These are phyloP conservation scores for Porogramme epimiltina DNA, from an alignment of 1,284 basidiomycete species.

Conservation along the genomic window DNA sequence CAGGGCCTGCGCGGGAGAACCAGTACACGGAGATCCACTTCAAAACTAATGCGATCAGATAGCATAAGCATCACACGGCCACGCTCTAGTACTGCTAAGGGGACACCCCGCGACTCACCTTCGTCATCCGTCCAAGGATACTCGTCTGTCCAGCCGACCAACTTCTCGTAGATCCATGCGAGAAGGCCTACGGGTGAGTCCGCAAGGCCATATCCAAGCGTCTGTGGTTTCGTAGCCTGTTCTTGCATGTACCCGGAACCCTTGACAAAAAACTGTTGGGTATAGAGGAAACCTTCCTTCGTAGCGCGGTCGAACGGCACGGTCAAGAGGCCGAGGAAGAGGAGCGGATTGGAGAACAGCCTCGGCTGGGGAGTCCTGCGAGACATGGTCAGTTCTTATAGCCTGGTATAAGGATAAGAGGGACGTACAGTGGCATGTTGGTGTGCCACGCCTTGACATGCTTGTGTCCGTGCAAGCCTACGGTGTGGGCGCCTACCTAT, in stretches of 20 bases:
- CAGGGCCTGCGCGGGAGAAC: conserved; percentile 56
- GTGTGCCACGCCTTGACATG: conserved; percentile 26
- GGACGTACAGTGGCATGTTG: conserved; percentile 11
- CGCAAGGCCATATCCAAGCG: conserved; percentile 52
- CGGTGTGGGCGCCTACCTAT: conserved; percentile 41
- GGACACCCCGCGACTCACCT: conserved; percentile 27
- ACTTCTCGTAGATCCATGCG: conserved; percentile 63
- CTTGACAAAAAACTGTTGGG: neutral
- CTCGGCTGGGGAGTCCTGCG: conserved; percentile 4
- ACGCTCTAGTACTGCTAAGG: too few relatives aligned
- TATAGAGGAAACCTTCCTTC: neutral
- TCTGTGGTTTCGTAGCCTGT: conserved; percentile 52
- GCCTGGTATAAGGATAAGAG: too few relatives aligned
- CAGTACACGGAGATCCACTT: conserved; percentile 49
- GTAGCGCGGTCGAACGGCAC: neutral
- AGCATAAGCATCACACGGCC: too few relatives aligned
- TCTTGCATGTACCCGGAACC: neutral
- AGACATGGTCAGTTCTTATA: too few relatives aligned
- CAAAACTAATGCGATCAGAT: neutral
- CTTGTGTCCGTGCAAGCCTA: neutral
- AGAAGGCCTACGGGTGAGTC: conserved; percentile 60
- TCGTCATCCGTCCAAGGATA: conserved; percentile 56
- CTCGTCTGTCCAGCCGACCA: conserved; percentile 51
- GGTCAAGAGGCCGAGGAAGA: neutral
- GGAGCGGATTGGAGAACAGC: neutral